These are phyloP conservation scores for Penicillium diatomitis DNA, from an alignment of 495 filamentous ascomycete genomes.

Conservation along the genomic window DNA sequence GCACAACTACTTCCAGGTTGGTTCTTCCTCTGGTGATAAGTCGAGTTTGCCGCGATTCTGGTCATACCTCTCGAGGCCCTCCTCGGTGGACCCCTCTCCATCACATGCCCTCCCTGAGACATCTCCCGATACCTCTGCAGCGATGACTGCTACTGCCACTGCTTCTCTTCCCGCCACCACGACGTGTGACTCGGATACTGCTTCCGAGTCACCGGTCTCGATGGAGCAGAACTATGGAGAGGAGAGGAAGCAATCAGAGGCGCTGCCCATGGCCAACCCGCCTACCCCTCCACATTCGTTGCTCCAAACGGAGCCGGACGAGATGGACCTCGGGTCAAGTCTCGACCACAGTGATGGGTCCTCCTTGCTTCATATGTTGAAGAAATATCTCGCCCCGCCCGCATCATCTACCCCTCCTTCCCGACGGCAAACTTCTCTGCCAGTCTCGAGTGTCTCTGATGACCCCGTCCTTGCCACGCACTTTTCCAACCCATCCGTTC, in stretches of 20 bases:
- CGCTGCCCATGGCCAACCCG: slow-evolving; percentile 20
- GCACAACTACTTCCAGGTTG: slow-evolving; percentile 96
- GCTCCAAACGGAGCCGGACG: slow-evolving; percentile 35
- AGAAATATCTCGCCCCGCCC: slow-evolving; percentile 33
- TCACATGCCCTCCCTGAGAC: slow-evolving; percentile 4
- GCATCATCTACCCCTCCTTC: slow-evolving; percentile 19
- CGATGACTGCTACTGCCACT: too few relatives aligned
- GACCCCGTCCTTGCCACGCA: slow-evolving; percentile 61
- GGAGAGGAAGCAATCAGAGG: slow-evolving; percentile 21
- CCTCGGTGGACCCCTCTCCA: slow-evolving; percentile 6
- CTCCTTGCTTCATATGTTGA: slow-evolving; percentile 33
- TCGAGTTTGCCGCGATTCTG: slow-evolving; percentile 43
- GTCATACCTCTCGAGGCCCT: slow-evolving; percentile 21
- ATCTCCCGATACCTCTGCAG: not conserved
- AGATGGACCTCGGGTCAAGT: slow-evolving; percentile 25
- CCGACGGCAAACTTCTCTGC: slow-evolving; percentile 46
- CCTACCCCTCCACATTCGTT: slow-evolving; percentile 40
- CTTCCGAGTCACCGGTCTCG: slow-evolving; percentile 32
- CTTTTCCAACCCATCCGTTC: slow-evolving; percentile 64
- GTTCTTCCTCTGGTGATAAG: slow-evolving; percentile 53
- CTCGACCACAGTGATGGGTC: slow-evolving; percentile 29
- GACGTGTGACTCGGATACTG: slow-evolving; percentile 11
- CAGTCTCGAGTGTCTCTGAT: slow-evolving; percentile 58
- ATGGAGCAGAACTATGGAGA: slow-evolving; percentile 33
- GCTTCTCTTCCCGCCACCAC: not conserved